These are phyloP conservation scores for Stagonosporopsis tanaceti DNA, from an alignment of 2,329 filamentous ascomycete species.

Conservation along the genomic window DNA sequence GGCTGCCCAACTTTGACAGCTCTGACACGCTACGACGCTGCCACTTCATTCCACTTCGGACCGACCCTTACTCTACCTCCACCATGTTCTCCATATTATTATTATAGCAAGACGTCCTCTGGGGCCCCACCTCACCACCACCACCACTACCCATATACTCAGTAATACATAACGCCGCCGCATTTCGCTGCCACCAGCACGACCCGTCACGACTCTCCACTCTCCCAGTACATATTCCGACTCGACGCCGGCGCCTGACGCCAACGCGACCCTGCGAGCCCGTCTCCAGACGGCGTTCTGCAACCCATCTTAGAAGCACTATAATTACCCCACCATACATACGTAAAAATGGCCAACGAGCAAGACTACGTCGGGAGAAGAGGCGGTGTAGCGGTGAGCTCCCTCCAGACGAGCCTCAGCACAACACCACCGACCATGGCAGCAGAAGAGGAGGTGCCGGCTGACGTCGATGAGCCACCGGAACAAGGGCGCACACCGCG, in stretches of 20 bases:
- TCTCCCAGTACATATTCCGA: slow-evolving; percentile 9
- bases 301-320: background rate
- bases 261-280: slow-evolving; percentile 1
- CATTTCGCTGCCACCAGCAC: slow-evolving; percentile 12
- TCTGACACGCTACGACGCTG: slow-evolving; percentile 33
- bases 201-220: slow-evolving; percentile 19
- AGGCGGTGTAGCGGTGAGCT: slow-evolving; percentile 15
- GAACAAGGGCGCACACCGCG: slow-evolving; percentile 66
- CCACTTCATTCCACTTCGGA: slow-evolving; percentile 39
- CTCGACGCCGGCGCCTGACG: slow-evolving; percentile 9
- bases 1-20: slow-evolving; percentile 29
- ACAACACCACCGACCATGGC: slow-evolving; percentile 34
- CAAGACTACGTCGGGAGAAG: slow-evolving; percentile 38
- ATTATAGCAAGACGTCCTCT: slow-evolving; percentile 50
- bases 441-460: slow-evolving; percentile 69
- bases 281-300: slow-evolving; percentile 1
- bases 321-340: slow-evolving; percentile 5
- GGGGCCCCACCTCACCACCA: slow-evolving; percentile 42
- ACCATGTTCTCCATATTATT: slow-evolving; percentile 50
- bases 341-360: slow-evolving; percentile 44
- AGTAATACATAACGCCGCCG: slow-evolving; percentile 17
- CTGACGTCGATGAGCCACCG: slow-evolving; percentile 89
- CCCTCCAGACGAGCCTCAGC: slow-evolving; percentile 46
- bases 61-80: slow-evolving; percentile 35
- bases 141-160: slow-evolving; percentile 8